Evolutionary conservation across 2,329 filamentous ascomycete species (phyloP).

Genomic region (Alternaria sp.): DNA sequence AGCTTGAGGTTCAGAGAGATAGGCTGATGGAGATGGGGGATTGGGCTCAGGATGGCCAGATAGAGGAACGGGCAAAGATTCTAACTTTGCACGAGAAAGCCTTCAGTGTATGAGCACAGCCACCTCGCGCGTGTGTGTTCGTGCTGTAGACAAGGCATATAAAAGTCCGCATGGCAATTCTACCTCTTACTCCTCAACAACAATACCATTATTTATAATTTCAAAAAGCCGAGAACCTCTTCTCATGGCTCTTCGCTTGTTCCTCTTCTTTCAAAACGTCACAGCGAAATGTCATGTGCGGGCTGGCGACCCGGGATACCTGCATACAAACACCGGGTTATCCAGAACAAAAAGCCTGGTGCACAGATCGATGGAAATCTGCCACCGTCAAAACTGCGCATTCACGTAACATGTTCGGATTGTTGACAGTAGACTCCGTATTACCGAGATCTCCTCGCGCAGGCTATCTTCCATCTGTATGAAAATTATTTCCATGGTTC

Average conservation of each 20-base stretch:
- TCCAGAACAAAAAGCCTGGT: neutral
- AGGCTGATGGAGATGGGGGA: slow-evolving; percentile 41
- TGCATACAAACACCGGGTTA: neutral
- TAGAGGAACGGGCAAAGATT: neutral
- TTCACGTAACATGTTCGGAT: neutral
- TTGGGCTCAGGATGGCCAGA: slow-evolving; percentile 17
- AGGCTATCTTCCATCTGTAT: neutral
- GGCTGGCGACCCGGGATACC: neutral
- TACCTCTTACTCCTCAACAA: neutral
- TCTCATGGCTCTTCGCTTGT: too few relatives aligned
- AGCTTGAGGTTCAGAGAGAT: slow-evolving; percentile 35
- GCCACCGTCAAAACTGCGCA: neutral
- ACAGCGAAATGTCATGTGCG: too few relatives aligned
- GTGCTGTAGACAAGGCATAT: neutral
- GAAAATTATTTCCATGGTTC: fast-evolving
- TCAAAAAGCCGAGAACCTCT: too few relatives aligned
- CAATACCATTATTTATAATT: neutral
- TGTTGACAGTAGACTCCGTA: neutral
- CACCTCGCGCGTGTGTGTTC: neutral
- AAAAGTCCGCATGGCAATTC: neutral
- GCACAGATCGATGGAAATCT: neutral
- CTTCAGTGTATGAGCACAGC: slow-evolving; percentile 1
- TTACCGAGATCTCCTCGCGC: neutral
- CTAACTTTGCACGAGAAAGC: slow-evolving; percentile 1
- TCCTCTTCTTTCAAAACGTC: too few relatives aligned